phyloP scores from a whole-genome alignment of 2,329 filamentous ascomycete species.

The Harringtonia lauricola region DNA sequence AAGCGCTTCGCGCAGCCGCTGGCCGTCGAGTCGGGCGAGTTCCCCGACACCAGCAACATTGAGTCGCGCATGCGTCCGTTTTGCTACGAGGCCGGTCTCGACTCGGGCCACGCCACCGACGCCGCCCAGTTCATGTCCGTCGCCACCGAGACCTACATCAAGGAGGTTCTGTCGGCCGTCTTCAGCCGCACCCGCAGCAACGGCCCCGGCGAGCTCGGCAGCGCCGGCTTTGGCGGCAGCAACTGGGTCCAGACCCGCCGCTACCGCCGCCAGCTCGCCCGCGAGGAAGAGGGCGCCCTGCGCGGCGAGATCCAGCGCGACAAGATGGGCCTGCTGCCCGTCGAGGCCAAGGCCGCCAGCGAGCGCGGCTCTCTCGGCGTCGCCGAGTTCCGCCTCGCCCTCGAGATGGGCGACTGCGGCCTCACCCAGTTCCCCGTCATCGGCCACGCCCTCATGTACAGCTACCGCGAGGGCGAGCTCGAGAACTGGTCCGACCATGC shows the following conservation, averaged over 20 bases:
- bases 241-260: conserved; percentile 69
- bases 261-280: conserved; percentile 63
- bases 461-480: conserved; percentile 66
- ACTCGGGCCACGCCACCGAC: conserved; percentile 46
- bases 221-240: conserved; percentile 52
- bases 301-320: conserved; percentile 67
- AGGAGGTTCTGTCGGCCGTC: conserved; percentile 51
- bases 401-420: conserved; percentile 66
- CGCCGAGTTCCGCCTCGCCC: conserved; percentile 64
- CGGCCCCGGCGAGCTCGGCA: conserved; percentile 50
- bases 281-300: conserved; percentile 62
- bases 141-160: conserved; percentile 56
- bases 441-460: conserved; percentile 56
- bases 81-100: conserved; percentile 55
- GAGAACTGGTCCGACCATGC: conserved; percentile 55
- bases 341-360: conserved; percentile 67
- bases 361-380: conserved; percentile 63
- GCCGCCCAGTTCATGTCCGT: conserved; percentile 53
- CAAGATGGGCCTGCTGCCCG: conserved; percentile 65
- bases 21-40: conserved; percentile 57
- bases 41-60: conserved; percentile 53
- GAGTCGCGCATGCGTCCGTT: conserved; percentile 56
- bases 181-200: conserved; percentile 56
- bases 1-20: conserved; percentile 55
- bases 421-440: conserved; percentile 70